phyloP scores from a whole-genome alignment of 192 early-diverging fungal genomes.

The Obelidium mucronatum region DNA sequence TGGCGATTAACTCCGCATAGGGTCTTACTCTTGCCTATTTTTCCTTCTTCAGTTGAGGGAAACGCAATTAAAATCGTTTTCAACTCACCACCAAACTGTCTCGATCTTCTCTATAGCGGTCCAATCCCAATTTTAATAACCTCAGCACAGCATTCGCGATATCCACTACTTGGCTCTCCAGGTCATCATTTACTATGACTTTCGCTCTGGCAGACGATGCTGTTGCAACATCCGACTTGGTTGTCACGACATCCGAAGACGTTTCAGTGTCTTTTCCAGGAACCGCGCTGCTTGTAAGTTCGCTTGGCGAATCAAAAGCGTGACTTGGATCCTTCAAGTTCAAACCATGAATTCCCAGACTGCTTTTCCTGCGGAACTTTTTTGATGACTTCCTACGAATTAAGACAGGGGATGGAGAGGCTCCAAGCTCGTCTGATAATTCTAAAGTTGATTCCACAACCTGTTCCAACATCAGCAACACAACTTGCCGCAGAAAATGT shows the following conservation, averaged over 20 bases:
- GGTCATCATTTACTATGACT: background rate
- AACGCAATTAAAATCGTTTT: background rate
- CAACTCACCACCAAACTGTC: background rate
- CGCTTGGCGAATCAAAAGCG: background rate
- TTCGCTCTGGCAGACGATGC: background rate
- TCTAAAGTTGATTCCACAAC: too few species aligned
- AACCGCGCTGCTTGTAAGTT: background rate
- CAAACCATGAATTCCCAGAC: background rate
- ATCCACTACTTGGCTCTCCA: background rate
- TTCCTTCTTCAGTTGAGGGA: background rate
- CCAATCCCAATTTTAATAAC: background rate
- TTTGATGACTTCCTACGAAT: conserved; percentile 17
- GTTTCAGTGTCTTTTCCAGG: background rate
- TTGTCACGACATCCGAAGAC: background rate
- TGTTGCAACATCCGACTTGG: background rate
- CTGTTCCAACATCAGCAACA: too few species aligned
- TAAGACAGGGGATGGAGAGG: background rate
- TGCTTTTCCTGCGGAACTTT: background rate
- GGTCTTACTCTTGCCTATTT: background rate
- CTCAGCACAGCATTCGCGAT: background rate
- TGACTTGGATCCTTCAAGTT: background rate
- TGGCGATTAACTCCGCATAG: background rate
- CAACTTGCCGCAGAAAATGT: too few species aligned
- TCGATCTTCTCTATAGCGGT: background rate
- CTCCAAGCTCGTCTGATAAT: too few species aligned